phyloP scores from a whole-genome alignment of 2,329 filamentous ascomycete genomes.

The Raffaelea ambrosiae region DNA sequence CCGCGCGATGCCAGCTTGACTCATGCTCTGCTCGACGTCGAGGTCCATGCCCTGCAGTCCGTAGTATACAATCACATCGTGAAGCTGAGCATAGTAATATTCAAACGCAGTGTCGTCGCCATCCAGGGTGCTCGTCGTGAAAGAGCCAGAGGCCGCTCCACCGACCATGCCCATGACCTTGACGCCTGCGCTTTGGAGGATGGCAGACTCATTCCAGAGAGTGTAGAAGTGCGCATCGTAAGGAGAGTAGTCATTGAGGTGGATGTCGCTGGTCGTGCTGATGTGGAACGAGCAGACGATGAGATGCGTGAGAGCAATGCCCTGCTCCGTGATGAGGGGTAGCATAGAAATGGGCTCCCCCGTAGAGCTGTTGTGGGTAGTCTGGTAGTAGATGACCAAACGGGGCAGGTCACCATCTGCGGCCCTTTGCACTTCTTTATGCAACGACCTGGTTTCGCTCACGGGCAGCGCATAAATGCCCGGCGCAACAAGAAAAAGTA shows the following conservation, averaged over 20 bases:
- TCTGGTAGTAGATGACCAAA: slow-evolving; percentile 46
- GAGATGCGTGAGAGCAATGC: slow-evolving; percentile 61
- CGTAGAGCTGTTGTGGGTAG: slow-evolving; percentile 34
- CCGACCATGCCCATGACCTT: slow-evolving; percentile 83
- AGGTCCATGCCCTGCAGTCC: slow-evolving; percentile 59
- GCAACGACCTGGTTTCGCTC: too few species aligned
- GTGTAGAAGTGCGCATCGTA: slow-evolving; percentile 57
- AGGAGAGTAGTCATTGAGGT: slow-evolving; percentile 72
- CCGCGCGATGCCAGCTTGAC: slow-evolving; percentile 52
- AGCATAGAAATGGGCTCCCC: slow-evolving; percentile 43
- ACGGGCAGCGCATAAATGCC: too few species aligned
- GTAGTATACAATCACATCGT: slow-evolving; percentile 48
- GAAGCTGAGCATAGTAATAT: slow-evolving; percentile 58
- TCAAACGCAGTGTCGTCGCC: slow-evolving; percentile 49
- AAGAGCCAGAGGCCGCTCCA: slow-evolving; percentile 72
- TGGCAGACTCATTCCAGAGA: slow-evolving; percentile 69
- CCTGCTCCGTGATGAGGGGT: slow-evolving; percentile 38
- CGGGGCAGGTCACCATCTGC: slow-evolving; percentile 23
- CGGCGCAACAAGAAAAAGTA: too few species aligned
- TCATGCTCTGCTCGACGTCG: slow-evolving; percentile 67
- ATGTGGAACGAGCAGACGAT: slow-evolving; percentile 83
- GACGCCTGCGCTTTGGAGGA: slow-evolving; percentile 64
- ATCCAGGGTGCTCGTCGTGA: slow-evolving; percentile 42
- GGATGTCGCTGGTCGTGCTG: slow-evolving; percentile 60
- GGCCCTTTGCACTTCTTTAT: neutral